These are phyloP conservation scores for Heritiera littoralis DNA, from an alignment of 345 rosid species.

Conservation along the genomic window DNA sequence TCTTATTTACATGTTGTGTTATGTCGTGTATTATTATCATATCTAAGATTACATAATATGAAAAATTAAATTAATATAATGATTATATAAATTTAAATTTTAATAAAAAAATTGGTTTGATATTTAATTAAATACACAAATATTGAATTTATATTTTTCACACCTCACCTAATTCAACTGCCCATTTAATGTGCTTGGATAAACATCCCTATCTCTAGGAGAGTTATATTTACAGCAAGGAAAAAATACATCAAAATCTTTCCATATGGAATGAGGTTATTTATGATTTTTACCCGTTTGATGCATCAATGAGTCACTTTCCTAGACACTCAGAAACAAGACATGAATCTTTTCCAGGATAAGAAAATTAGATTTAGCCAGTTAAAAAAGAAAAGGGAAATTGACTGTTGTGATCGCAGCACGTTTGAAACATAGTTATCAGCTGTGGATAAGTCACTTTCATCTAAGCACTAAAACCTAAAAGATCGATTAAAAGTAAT, in stretches of 20 bases:
- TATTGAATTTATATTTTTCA: too few species aligned
- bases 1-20: too few species aligned
- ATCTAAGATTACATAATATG: too few species aligned
- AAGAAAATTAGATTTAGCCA: neutral
- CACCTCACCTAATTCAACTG: slow-evolving; percentile 17
- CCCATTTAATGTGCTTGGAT: slow-evolving; percentile 18
- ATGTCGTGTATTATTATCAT: too few species aligned
- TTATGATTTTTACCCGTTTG: neutral
- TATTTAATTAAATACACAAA: too few species aligned
- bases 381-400: neutral
- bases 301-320: slow-evolving; percentile 1
- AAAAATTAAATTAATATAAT: too few species aligned
- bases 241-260: neutral
- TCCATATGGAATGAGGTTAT: neutral
- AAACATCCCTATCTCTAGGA: neutral
- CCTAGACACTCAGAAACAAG: neutral
- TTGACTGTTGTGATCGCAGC: slow-evolving; percentile 11
- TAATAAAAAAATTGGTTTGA: too few species aligned
- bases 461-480: slow-evolving; percentile 8
- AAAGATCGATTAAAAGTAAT: neutral
- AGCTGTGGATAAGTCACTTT: neutral
- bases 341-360: neutral
- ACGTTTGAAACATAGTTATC: slow-evolving; percentile 6
- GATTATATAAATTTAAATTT: too few species aligned
- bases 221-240: neutral